Conservation (phyloP, 2,329 filamentous ascomycete genomes). For the Tolypocladium ovalisporum region DNA sequence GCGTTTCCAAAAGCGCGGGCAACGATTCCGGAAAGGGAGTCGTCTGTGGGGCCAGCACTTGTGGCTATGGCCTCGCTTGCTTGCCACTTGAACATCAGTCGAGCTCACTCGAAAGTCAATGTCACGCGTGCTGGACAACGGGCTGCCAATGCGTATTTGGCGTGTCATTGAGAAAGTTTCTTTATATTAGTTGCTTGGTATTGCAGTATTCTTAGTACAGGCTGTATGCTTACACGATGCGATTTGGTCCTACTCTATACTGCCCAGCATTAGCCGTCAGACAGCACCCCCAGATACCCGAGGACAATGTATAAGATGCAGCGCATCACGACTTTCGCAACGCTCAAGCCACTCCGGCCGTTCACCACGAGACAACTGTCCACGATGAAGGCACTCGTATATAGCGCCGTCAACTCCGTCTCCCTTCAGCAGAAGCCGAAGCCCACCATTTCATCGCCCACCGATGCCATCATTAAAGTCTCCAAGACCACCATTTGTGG, state of each 20-base stretch:
- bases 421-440: constrained; percentile 28
- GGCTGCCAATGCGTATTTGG: not conserved
- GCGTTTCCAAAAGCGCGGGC: not conserved
- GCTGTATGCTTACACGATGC: too few relatives aligned
- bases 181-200: too few relatives aligned
- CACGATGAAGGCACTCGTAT: constrained; percentile 36
- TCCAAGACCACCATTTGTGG: constrained; percentile 40
- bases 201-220: too few relatives aligned
- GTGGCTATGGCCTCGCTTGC: not conserved
- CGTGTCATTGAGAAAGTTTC: not conserved
- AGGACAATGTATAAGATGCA: not conserved
- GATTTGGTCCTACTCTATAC: too few relatives aligned
- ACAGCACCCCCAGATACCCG: not conserved
- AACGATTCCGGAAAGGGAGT: not conserved
- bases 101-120: not conserved
- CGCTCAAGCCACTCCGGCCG: not conserved
- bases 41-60: not conserved
- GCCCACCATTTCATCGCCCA: constrained; percentile 27
- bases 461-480: constrained; percentile 38
- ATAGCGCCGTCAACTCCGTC: constrained; percentile 20
- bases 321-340: not conserved
- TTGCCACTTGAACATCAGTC: not conserved
- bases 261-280: not conserved
- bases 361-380: not conserved
- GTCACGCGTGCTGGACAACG: not conserved